Evolutionary conservation across 306 rosid species (phyloP).

Genomic region (Gillenia trifoliata): DNA sequence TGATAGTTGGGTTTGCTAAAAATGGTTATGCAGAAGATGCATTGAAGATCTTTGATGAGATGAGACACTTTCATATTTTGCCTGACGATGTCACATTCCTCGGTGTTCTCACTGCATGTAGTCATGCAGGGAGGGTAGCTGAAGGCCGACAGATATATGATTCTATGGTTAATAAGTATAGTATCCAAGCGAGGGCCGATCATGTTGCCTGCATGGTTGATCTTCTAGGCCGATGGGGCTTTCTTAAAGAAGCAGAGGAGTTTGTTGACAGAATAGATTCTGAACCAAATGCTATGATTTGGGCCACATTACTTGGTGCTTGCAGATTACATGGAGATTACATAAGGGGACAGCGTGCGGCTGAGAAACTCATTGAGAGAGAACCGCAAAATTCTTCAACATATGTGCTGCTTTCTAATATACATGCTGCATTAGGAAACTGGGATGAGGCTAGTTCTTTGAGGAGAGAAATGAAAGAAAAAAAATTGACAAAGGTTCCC

Average conservation of each 20-base stretch:
- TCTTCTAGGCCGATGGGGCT: conserved; percentile 78
- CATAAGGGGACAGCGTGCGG: conserved; percentile 57
- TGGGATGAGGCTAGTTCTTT: conserved; percentile 60
- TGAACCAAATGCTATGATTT: conserved; percentile 23
- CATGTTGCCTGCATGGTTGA: conserved; percentile 76
- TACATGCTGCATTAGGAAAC: conserved; percentile 66
- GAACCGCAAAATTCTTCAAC: conserved; percentile 66
- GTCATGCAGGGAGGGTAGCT: conserved; percentile 70
- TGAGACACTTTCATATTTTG: conserved; percentile 36
- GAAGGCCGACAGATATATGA: conserved; percentile 58
- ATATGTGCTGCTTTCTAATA: conserved; percentile 57
- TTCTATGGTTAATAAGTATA: conserved; percentile 39
- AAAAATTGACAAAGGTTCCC: conserved; percentile 57
- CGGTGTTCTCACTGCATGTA: conserved; percentile 81
- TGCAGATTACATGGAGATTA: conserved; percentile 85
- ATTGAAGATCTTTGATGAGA: conserved; percentile 48
- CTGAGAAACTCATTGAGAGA: conserved; percentile 57
- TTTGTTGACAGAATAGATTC: neutral
- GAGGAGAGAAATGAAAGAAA: conserved; percentile 61
- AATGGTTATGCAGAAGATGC: conserved; percentile 67
- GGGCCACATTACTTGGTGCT: conserved; percentile 72
- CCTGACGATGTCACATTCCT: conserved; percentile 83
- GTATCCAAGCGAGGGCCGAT: conserved; percentile 51
- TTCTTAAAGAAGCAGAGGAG: conserved; percentile 73
- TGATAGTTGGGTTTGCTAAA: conserved; percentile 81